A percentile compares a stretch with the other conserved stretches of the same genome.
Evolutionary conservation across 2,329 filamentous ascomycete genomes (phyloP).

Genomic region (Bretziella fagacearum): DNA sequence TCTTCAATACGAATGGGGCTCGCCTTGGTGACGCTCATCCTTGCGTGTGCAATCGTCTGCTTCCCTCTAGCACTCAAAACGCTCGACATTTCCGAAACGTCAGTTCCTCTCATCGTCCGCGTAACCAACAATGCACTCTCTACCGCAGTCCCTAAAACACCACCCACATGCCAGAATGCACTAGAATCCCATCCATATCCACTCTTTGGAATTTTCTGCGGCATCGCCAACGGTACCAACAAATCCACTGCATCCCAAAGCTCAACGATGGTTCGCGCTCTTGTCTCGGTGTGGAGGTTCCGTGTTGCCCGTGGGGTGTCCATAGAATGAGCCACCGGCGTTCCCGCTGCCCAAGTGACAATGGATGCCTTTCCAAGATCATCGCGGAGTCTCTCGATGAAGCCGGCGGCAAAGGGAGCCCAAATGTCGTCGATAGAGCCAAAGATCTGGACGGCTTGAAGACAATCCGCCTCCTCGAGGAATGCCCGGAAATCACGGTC

Average conservation of each 20-base stretch:
- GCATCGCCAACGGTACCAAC: constrained; percentile 56
- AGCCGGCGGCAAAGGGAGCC: constrained; percentile 59
- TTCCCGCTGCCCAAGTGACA: constrained; percentile 79
- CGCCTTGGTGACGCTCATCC: constrained; percentile 38
- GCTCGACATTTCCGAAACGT: constrained; percentile 45
- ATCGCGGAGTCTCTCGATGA: constrained; percentile 64
- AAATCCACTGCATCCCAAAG: constrained; percentile 57
- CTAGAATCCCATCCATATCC: constrained; percentile 32
- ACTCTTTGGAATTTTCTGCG: constrained; percentile 25
- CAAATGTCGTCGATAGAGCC: constrained; percentile 60
- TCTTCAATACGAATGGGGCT: neutral
- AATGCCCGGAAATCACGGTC: constrained; percentile 84
- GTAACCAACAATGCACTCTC: constrained; percentile 51
- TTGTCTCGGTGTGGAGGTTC: constrained; percentile 51
- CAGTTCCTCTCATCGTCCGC: constrained; percentile 25
- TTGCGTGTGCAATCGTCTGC: constrained; percentile 59
- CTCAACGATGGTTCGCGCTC: constrained; percentile 52
- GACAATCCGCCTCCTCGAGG: constrained; percentile 78
- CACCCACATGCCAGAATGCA: constrained; percentile 67
- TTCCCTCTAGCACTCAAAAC: constrained; percentile 59
- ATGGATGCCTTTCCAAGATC: constrained; percentile 79
- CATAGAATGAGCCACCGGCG: constrained; percentile 14
- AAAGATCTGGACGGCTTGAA: constrained; percentile 74
- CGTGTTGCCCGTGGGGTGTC: constrained; percentile 4
- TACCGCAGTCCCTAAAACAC: constrained; percentile 55